Percentiles rank a stretch among this genome's conserved stretches.
These are phyloP conservation scores for Lepidium africanum DNA, from an alignment of 345 rosid genomes.

Conservation along the genomic window DNA sequence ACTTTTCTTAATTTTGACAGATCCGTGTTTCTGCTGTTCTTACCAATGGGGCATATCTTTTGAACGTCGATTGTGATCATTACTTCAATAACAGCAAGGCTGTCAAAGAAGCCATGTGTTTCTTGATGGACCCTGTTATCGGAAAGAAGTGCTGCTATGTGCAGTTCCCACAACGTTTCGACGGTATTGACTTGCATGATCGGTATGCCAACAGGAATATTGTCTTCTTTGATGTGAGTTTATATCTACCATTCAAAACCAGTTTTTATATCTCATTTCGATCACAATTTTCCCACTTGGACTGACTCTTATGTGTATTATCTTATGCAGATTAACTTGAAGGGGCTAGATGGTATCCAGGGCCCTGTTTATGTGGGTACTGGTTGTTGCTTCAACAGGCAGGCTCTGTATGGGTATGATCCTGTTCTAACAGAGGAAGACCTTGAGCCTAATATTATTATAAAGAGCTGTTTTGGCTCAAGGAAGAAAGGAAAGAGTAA, in stretches of 20 bases:
- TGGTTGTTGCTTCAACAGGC: conserved; percentile 98
- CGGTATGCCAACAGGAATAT: conserved; percentile 97
- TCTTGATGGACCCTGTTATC: conserved; percentile 85
- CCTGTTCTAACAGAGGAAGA: conserved; percentile 91
- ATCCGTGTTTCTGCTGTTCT: conserved; percentile 97
- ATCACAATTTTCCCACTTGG: neutral
- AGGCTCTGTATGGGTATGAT: conserved; percentile 93
- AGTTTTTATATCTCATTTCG: neutral
- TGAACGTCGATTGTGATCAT: conserved; percentile 99
- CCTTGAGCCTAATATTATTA: conserved; percentile 81
- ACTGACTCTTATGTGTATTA: neutral
- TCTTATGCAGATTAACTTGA: conserved; percentile 77
- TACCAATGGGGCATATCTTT: conserved; percentile 93
- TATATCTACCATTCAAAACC: neutral
- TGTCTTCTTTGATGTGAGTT: conserved; percentile 91
- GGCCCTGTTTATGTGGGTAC: conserved; percentile 99
- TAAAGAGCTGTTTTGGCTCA: conserved; percentile 88
- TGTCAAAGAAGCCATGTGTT: conserved; percentile 96
- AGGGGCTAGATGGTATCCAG: conserved; percentile 91
- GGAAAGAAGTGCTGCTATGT: conserved; percentile 96
- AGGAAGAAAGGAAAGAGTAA: conserved; percentile 70
- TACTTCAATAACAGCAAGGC: conserved; percentile 99
- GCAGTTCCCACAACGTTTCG: conserved; percentile 97
- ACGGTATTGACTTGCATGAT: conserved; percentile 94
- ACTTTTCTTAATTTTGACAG: conserved; percentile 32